Percentiles rank a stretch among this genome's conserved stretches.
Evolutionary conservation across 2,329 filamentous ascomycete species (phyloP).

Genomic region (Didymella exigua): DNA sequence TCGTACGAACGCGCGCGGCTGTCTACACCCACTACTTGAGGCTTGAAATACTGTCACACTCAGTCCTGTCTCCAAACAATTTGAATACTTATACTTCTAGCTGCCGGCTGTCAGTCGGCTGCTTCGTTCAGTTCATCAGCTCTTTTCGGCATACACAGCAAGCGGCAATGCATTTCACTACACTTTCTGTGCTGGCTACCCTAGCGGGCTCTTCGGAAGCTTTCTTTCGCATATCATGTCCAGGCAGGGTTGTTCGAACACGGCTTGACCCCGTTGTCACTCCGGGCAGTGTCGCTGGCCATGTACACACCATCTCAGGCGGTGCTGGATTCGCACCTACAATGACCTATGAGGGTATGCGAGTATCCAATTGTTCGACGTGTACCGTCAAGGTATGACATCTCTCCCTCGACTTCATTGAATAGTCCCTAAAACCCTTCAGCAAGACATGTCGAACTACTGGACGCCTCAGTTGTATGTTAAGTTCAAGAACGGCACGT

Average conservation of each 20-base stretch:
- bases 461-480: conserved; percentile 78
- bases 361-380: conserved; percentile 69
- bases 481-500: conserved; percentile 48
- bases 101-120: neutral
- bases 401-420: no score
- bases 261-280: conserved; percentile 71
- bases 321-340: conserved; percentile 69
- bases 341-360: conserved; percentile 65
- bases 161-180: conserved; percentile 23
- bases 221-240: conserved; percentile 41
- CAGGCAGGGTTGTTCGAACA: conserved; percentile 44
- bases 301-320: conserved; percentile 74
- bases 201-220: conserved; percentile 24
- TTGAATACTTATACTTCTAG: conserved; percentile 7
- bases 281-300: conserved; percentile 63
- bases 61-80: neutral
- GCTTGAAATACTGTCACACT: conserved; percentile 3
- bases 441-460: conserved; percentile 64
- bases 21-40: conserved; percentile 3
- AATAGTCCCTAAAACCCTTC: neutral
- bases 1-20: conserved; percentile 11
- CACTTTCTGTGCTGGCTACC: conserved; percentile 18
- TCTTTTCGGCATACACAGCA: neutral
- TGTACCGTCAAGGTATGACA: conserved; percentile 63
- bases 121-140: neutral